Base-by-base conservation (phyloP, 352 stramenopile species). In the Pythium coloratum region DNA sequence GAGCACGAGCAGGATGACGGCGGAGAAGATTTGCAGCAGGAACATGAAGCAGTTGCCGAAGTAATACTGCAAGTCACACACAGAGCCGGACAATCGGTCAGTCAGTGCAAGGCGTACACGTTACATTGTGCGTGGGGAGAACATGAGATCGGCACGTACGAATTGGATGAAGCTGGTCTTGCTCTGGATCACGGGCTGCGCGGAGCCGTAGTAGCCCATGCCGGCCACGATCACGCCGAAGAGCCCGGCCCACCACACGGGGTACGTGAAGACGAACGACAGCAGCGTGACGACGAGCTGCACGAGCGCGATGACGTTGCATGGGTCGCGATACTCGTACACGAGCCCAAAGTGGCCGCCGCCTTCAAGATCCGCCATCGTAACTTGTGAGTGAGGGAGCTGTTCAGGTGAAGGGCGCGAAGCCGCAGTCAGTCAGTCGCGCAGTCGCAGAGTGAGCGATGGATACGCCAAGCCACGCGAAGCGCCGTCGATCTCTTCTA, bases 161-260 rank as follows among this genome's bases (percentile, higher is more conserved):
- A 94, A 92, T 57, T 94, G 86, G 71, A 94, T 87, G 69, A 94
- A 94, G 82, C 82, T 91, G 63, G 90, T 84, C 88, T 94, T 94
- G 80, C 82, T 91, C 74, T 94, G 86, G 70, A 92, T 89, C 53
- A 92, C 84, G 30, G 86, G 86, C 73, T 91, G 79, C 32, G 90
- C 80, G 6, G 83, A 91, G 40, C 86, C 86, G 55, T 94, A 94
- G 73, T 92, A 94, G 61, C 86, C 86, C 76, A 94, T 91, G 26
- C 77, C 67, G 7, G 86, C 84, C 68, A 94, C 84, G 57, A 94
- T 89, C 51, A 91, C 67, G 20, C 84, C 84, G 60, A 92, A 92
- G 67, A 92, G 80, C 0, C 80, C 84, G 24, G 69, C 79, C 86
- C 86, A 94, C 86, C 86, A 94, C 38, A 91, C 84, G 9, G 83